These are phyloP conservation scores for Thermothelomyces thermophilus DNA, from an alignment of 2,329 filamentous ascomycete genomes.

Conservation along the genomic window DNA sequence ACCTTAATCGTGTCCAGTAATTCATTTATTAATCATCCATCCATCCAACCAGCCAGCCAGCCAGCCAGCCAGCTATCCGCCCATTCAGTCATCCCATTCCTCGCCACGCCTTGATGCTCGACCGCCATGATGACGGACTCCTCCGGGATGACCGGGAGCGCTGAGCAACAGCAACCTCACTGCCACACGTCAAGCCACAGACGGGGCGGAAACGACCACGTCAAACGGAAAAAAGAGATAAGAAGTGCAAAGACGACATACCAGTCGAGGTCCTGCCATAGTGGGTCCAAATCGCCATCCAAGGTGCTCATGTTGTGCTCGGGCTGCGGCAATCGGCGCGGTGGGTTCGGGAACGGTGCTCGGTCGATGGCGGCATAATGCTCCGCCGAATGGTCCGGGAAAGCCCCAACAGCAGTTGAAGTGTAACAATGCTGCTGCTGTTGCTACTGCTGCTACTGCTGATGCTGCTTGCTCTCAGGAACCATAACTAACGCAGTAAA, in stretches of 20 bases:
- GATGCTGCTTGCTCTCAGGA: neutral
- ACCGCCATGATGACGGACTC: too few relatives aligned
- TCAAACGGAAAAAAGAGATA: slow-evolving; percentile 1
- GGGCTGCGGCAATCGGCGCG: neutral
- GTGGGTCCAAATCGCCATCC: slow-evolving; percentile 49
- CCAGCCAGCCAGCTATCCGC: too few relatives aligned
- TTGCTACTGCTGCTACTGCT: too few relatives aligned
- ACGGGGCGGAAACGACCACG: neutral
- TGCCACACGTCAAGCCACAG: neutral
- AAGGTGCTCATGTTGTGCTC: slow-evolving; percentile 31
- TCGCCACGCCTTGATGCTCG: too few relatives aligned
- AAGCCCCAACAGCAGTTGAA: neutral
- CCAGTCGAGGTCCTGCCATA: slow-evolving; percentile 74
- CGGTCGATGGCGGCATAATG: slow-evolving; percentile 18
- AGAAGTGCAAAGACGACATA: slow-evolving; percentile 38
- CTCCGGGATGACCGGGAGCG: too few relatives aligned
- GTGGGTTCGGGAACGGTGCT: slow-evolving; percentile 10
- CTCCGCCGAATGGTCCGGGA: neutral
- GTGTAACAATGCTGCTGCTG: slow-evolving; percentile 14
- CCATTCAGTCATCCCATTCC: too few relatives aligned
- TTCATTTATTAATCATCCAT: too few relatives aligned
- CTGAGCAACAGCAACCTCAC: neutral
- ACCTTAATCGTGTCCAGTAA: too few relatives aligned
- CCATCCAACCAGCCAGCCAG: too few relatives aligned
- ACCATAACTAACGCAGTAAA: too few relatives aligned